Percentiles rank a stretch among this genome's conserved stretches.
phyloP scores from a whole-genome alignment of 208 protist species.

The Novymonas esmeraldas region DNA sequence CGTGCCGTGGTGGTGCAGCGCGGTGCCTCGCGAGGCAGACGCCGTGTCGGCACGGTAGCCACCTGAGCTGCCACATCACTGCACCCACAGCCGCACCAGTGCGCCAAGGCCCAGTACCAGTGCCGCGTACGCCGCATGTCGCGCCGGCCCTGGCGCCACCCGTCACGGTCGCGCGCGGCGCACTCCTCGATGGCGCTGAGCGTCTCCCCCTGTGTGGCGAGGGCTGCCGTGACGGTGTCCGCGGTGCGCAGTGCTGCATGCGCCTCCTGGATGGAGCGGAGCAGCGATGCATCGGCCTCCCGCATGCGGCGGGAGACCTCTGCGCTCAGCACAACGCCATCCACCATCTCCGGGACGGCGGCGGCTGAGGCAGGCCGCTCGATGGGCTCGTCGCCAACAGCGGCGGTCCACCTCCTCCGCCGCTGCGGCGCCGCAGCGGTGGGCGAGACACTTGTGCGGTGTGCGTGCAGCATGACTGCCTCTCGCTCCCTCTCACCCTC shows the following conservation, averaged over 20 bases:
- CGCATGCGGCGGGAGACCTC: neutral
- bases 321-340: neutral
- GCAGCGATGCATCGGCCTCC: constrained; percentile 10
- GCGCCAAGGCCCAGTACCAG: constrained; percentile 9
- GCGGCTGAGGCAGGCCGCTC: too few relatives aligned
- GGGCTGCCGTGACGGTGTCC: neutral
- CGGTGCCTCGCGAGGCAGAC: too few relatives aligned
- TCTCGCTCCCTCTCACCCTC: neutral
- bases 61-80: neutral
- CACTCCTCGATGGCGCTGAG: constrained; percentile 3
- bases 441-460: neutral
- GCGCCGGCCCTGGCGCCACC: constrained; percentile 3
- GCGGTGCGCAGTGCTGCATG: constrained; percentile 10
- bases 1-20: too few relatives aligned
- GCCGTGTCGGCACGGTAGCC: neutral
- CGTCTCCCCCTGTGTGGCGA: constrained; percentile 14
- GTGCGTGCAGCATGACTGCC: neutral
- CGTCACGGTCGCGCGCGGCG: neutral
- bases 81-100: constrained; percentile 11
- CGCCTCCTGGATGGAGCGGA: constrained; percentile 5
- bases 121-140: constrained; percentile 11
- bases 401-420: too few relatives aligned
- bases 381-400: too few relatives aligned
- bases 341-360: neutral
- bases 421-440: too few relatives aligned